These are phyloP conservation scores for Alternaria incomplexa DNA, from an alignment of 2,329 filamentous ascomycete species.

Conservation along the genomic window DNA sequence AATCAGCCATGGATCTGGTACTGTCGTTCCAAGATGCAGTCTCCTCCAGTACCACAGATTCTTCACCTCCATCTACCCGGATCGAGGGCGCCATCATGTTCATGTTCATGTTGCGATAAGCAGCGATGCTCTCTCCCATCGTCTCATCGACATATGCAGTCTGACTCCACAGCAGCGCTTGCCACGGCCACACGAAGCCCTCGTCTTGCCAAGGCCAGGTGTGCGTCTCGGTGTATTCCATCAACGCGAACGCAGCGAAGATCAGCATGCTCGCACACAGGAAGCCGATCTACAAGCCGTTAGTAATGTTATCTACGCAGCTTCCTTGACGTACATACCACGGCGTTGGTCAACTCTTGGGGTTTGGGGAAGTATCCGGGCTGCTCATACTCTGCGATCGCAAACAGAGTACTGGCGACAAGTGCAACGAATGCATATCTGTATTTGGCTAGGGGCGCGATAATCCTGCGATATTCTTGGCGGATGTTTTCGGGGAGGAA, in stretches of 20 bases:
- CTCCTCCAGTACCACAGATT: neutral
- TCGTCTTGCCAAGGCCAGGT: slow-evolving; percentile 12
- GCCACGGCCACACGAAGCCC: slow-evolving; percentile 13
- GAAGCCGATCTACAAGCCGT: neutral
- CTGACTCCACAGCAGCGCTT: slow-evolving; percentile 3
- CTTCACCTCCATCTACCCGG: neutral
- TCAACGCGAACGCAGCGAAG: neutral
- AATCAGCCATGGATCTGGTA: neutral
- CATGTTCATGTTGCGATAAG: neutral
- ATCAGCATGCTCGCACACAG: neutral
- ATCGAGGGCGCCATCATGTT: neutral
- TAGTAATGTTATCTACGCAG: neutral
- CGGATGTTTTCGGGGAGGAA: slow-evolving; percentile 3
- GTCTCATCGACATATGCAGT: slow-evolving; percentile 1
- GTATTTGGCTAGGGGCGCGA: neutral
- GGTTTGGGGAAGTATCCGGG: slow-evolving; percentile 2
- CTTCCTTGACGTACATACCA: neutral
- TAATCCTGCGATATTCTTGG: neutral
- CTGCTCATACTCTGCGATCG: slow-evolving; percentile 9
- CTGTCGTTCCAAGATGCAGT: neutral
- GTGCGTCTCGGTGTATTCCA: slow-evolving; percentile 2
- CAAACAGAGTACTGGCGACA: neutral
- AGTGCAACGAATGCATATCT: neutral
- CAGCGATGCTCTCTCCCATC: neutral
- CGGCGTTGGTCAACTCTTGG: neutral